Conservation (phyloP, 345 rosid genomes). For the Erysimum cheiranthoides region DNA sequence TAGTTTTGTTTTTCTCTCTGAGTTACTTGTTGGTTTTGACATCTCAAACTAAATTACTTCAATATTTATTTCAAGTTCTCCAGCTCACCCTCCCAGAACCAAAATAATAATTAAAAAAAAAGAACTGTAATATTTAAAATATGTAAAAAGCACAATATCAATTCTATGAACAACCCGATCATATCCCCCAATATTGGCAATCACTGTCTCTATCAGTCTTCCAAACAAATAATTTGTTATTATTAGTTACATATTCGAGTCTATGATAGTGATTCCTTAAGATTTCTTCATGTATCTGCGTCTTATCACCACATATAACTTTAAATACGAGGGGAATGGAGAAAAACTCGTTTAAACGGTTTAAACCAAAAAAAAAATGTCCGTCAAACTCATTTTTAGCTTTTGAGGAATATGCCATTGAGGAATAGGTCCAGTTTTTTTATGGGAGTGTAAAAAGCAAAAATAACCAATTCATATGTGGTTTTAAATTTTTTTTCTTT, state of each 20-base stretch:
- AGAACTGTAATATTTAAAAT: neutral
- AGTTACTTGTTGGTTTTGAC: slow-evolving; percentile 35
- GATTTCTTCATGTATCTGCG: slow-evolving; percentile 37
- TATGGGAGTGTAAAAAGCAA: too few species aligned
- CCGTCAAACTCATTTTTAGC: neutral
- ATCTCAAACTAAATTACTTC: neutral
- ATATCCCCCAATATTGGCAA: neutral
- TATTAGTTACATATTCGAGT: slow-evolving; percentile 10
- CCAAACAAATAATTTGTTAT: neutral
- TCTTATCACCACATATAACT: slow-evolving; percentile 46
- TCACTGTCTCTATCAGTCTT: slow-evolving; percentile 26
- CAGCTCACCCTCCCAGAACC: slow-evolving; percentile 12
- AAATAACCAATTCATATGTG: too few species aligned
- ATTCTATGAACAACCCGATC: neutral
- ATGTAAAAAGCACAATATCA: slow-evolving; percentile 3
- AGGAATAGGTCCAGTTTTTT: too few species aligned
- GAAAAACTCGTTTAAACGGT: neutral
- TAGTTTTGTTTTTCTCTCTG: slow-evolving; percentile 21
- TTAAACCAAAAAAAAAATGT: neutral
- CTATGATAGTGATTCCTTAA: slow-evolving; percentile 23
- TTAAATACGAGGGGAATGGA: neutral
- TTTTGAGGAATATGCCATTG: neutral
- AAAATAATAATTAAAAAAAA: neutral
- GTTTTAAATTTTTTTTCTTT: too few species aligned
- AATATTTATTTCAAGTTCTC: slow-evolving; percentile 1